Evolutionary conservation across 2,329 filamentous ascomycete species (phyloP).

Genomic region (Alternaria alternata): DNA sequence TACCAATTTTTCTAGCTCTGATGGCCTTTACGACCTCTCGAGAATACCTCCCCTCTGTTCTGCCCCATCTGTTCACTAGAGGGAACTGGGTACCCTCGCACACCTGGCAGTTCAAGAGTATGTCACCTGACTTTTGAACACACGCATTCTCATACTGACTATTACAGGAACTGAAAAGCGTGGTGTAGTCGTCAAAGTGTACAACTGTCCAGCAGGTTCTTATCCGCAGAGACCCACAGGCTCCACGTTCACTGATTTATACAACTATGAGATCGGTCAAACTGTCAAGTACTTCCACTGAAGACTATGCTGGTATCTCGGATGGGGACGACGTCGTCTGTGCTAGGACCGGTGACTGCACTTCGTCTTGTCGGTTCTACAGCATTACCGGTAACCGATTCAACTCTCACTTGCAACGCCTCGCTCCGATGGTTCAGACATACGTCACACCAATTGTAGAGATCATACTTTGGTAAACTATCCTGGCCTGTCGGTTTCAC

Average conservation of each 20-base stretch:
- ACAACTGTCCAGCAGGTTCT: slow-evolving; percentile 17
- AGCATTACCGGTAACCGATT: background rate
- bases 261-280: slow-evolving; percentile 27
- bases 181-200: slow-evolving; percentile 41
- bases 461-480: no score
- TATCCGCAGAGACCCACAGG: background rate
- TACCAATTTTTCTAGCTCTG: slow-evolving; percentile 45
- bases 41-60: slow-evolving; percentile 9
- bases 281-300: slow-evolving; percentile 32
- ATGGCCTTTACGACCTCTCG: slow-evolving; percentile 35
- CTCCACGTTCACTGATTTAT: slow-evolving; percentile 19
- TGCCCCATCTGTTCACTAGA: slow-evolving; percentile 28
- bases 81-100: slow-evolving; percentile 7
- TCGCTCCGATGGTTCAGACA: background rate
- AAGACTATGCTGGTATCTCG: background rate
- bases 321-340: slow-evolving; percentile 15
- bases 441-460: background rate
- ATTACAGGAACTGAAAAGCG: slow-evolving; percentile 28
- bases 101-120: slow-evolving; percentile 30
- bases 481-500: background rate
- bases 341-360: slow-evolving; percentile 10
- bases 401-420: background rate
- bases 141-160: background rate
- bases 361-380: background rate
- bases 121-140: slow-evolving; percentile 5